Percentiles rank a stretch among this genome's conserved stretches.
Conservation (phyloP, 2,329 filamentous ascomycete genomes). For the Apiospora kogelbergensis region DNA sequence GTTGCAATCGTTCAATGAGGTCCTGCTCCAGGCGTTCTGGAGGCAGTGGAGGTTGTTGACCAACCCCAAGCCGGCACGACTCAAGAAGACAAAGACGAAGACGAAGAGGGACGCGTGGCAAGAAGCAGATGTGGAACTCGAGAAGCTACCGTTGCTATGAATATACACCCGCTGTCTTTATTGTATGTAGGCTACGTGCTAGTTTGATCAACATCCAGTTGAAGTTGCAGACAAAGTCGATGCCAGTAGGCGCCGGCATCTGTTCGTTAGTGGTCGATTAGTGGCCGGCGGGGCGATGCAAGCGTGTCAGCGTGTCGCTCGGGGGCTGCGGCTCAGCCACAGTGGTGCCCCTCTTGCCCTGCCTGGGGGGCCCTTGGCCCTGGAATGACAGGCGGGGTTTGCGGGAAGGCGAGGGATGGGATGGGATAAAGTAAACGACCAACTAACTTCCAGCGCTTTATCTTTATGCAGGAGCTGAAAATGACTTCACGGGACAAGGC, state of each 20-base stretch:
- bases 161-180: not conserved
- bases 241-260: not conserved
- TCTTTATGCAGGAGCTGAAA: not conserved
- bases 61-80: not conserved
- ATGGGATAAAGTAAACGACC: not conserved
- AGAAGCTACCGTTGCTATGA: not conserved
- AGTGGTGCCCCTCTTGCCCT: not conserved
- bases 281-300: not conserved
- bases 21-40: not conserved
- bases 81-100: not conserved
- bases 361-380: too few relatives aligned
- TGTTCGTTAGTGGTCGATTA: not conserved
- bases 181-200: too few relatives aligned
- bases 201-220: too few relatives aligned
- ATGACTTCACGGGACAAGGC: not conserved
- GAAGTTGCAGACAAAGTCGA: too few relatives aligned
- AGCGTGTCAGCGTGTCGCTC: not conserved
- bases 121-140: not conserved
- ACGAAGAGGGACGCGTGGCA: not conserved
- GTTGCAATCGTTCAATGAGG: not conserved
- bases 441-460: not conserved
- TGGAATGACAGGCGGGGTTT: not conserved
- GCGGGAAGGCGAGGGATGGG: not conserved
- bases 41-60: not conserved
- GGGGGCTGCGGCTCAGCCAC: not conserved